Conservation (phyloP, 2,329 filamentous ascomycete species). For the Escovopsis sp. region DNA sequence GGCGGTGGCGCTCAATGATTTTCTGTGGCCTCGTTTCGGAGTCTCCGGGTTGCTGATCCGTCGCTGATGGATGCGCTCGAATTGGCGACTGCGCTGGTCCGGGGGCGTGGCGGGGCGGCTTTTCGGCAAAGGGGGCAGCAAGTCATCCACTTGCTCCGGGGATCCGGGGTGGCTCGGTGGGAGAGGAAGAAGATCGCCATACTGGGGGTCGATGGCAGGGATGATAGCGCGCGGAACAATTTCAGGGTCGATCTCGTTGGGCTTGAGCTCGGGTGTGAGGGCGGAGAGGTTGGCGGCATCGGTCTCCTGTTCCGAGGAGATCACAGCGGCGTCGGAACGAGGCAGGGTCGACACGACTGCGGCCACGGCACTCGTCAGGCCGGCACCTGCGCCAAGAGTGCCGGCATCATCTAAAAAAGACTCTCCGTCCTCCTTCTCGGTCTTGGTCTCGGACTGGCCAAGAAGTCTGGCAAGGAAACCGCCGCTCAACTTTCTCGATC, state of each 20-base stretch:
- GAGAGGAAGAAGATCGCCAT: constrained; percentile 49
- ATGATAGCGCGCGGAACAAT: constrained; percentile 43
- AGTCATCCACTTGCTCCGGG: constrained; percentile 22
- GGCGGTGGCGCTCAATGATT: constrained; percentile 41
- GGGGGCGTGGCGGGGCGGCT: constrained; percentile 44
- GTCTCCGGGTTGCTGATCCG: constrained; percentile 32
- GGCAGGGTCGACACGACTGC: constrained; percentile 24
- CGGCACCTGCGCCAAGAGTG: constrained; percentile 56
- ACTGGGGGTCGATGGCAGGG: constrained; percentile 51
- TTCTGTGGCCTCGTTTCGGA: constrained; percentile 8
- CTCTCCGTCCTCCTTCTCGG: constrained; percentile 28
- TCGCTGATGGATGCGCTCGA: constrained; percentile 30
- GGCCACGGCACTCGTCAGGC: constrained; percentile 38
- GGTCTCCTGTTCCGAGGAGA: constrained; percentile 24
- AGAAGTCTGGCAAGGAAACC: constrained; percentile 36
- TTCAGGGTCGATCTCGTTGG: constrained; percentile 38
- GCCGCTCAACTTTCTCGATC: constrained; percentile 22
- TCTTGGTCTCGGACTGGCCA: constrained; percentile 26
- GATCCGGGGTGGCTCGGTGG: constrained; percentile 45
- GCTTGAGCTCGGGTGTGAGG: constrained; percentile 12
- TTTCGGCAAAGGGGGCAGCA: constrained; percentile 41
- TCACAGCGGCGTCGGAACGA: constrained; percentile 32
- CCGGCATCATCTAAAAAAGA: constrained; percentile 63
- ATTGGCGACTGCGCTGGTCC: constrained; percentile 28
- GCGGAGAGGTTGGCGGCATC: constrained; percentile 12